Conservation (phyloP, 2,329 filamentous ascomycete genomes). For the Fusarium sp. region DNA sequence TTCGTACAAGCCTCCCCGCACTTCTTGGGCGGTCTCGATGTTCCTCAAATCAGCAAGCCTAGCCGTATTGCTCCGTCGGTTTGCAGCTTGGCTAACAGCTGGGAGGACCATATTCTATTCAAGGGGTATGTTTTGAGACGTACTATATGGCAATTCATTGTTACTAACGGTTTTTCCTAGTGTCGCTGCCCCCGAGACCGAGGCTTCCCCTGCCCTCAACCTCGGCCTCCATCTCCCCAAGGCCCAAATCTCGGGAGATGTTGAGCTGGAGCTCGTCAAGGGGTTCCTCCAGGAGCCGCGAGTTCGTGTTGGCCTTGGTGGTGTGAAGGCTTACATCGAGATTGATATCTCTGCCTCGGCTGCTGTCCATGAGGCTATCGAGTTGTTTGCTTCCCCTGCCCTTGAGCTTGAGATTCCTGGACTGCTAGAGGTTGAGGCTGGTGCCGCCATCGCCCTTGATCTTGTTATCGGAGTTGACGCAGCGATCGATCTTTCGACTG, state of each 20-base stretch:
- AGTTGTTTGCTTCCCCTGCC: conserved; percentile 57
- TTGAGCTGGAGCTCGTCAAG: conserved; percentile 57
- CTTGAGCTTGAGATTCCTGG: conserved; percentile 54
- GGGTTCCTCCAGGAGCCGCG: conserved; percentile 54
- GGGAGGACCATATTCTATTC: conserved; percentile 31
- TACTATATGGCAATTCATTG: not conserved
- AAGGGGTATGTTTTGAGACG: conserved; percentile 4
- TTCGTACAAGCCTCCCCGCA: conserved; percentile 35
- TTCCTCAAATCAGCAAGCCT: not conserved
- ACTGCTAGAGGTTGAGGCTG: conserved; percentile 51
- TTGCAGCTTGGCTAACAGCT: conserved; percentile 28
- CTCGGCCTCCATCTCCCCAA: conserved; percentile 41
- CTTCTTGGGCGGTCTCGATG: conserved; percentile 7
- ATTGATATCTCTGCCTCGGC: conserved; percentile 58
- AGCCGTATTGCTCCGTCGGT: not conserved
- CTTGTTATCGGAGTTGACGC: conserved; percentile 62
- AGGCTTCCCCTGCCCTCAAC: conserved; percentile 28
- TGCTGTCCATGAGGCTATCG: conserved; percentile 62
- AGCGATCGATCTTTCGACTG: conserved; percentile 61
- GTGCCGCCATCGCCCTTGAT: conserved; percentile 62
- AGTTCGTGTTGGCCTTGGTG: conserved; percentile 59
- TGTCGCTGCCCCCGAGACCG: conserved; percentile 31
- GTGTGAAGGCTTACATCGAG: conserved; percentile 64
- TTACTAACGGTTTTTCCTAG: not conserved
- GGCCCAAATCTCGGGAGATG: conserved; percentile 60